Evolutionary conservation across 1,284 basidiomycete species (phyloP).

Genomic region (Ustilago trichophora): DNA sequence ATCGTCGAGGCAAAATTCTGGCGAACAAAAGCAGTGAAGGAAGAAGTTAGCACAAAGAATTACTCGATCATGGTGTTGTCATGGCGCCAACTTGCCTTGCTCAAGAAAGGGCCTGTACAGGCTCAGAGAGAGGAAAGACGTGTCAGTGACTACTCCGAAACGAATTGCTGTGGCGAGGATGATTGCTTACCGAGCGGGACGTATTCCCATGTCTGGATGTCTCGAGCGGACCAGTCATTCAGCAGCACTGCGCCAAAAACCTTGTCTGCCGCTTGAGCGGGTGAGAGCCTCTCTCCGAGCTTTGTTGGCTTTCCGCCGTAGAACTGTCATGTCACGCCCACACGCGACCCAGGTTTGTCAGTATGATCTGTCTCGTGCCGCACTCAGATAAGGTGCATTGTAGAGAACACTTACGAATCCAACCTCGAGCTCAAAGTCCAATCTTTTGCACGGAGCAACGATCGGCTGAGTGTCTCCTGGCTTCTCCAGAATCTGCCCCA

Average conservation of each 20-base stretch:
- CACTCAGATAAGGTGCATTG: no score
- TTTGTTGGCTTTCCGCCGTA: conserved; percentile 37
- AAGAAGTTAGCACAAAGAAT: not conserved
- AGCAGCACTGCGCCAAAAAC: conserved; percentile 54
- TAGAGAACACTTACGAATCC: conserved; percentile 26
- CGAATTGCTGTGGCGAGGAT: not conserved
- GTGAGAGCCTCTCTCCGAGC: conserved; percentile 28
- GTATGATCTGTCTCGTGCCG: no score
- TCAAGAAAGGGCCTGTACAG: conserved; percentile 29
- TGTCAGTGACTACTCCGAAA: no score
- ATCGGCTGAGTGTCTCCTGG: conserved; percentile 18
- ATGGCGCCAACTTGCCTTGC: conserved; percentile 30
- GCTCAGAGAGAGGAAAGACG: not conserved
- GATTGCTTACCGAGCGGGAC: conserved; percentile 39
- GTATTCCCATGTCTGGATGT: conserved; percentile 50
- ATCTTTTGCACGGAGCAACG: conserved; percentile 22
- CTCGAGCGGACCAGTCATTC: conserved; percentile 57
- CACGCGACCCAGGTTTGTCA: no score
- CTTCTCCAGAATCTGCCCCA: conserved; percentile 36
- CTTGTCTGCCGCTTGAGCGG: conserved; percentile 23
- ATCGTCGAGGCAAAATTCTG: conserved; percentile 49
- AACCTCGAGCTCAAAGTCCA: conserved; percentile 58
- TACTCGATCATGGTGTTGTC: no score
- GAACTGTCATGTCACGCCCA: no score
- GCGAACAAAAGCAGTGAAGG: not conserved